Percentiles rank a stretch among this genome's conserved stretches.
phyloP scores from a whole-genome alignment of 1,284 basidiomycete genomes.

The Grifola frondosa region DNA sequence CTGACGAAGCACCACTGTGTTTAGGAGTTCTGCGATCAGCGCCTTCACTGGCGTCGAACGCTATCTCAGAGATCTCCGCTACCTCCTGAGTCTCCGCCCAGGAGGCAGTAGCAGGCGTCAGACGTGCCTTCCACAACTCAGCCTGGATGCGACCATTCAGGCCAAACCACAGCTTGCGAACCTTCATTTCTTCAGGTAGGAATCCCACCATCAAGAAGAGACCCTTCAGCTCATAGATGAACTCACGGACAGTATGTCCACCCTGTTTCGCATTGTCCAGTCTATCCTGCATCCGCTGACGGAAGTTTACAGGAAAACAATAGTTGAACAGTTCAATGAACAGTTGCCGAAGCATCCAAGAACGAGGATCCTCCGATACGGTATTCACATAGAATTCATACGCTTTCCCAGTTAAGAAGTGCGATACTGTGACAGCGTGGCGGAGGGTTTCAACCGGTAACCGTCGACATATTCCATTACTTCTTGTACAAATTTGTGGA shows the following conservation, averaged over 20 bases:
- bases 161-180: conserved; percentile 10
- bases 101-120: background rate
- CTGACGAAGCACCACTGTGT: too few relatives aligned
- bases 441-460: background rate
- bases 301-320: conserved; percentile 40
- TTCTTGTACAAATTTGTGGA: background rate
- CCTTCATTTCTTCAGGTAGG: conserved; percentile 1
- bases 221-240: conserved; percentile 9
- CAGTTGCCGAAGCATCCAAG: conserved; percentile 24
- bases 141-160: conserved; percentile 2
- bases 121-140: conserved; percentile 3
- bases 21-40: too few relatives aligned
- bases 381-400: conserved; percentile 37
- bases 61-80: conserved; percentile 10
- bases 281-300: conserved; percentile 7
- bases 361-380: conserved; percentile 22
- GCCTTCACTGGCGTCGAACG: background rate
- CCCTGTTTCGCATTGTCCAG: background rate
- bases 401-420: conserved; percentile 30
- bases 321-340: conserved; percentile 39
- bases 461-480: background rate
- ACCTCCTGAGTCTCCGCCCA: conserved; percentile 4
- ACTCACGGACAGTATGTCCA: conserved; percentile 5
- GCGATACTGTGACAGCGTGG: background rate
- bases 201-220: conserved; percentile 3